Evolutionary conservation across 2,329 filamentous ascomycete species (phyloP).

Genomic region (Achaetomium macrosporum): DNA sequence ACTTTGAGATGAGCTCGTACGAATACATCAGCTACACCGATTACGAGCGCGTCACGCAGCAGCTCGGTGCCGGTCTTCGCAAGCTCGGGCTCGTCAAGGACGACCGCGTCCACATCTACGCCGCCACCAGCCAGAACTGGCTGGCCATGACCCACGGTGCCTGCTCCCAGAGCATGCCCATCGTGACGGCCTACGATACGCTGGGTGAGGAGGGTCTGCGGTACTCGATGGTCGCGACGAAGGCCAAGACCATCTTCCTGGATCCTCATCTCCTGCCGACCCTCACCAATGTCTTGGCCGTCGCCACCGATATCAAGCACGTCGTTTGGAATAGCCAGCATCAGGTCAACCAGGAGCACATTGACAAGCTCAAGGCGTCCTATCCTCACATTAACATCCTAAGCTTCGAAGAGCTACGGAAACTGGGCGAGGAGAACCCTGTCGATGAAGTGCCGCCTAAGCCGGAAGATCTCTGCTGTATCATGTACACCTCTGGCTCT

Average conservation of each 20-base stretch:
- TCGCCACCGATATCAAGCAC: conserved; percentile 44
- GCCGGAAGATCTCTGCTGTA: conserved; percentile 71
- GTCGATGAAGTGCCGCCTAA: conserved; percentile 63
- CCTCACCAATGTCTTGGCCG: conserved; percentile 47
- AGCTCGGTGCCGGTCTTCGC: conserved; percentile 64
- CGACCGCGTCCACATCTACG: conserved; percentile 75
- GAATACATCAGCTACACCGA: conserved; percentile 71
- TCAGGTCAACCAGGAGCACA: conserved; percentile 44
- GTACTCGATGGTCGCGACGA: conserved; percentile 68
- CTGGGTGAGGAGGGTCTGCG: conserved; percentile 69
- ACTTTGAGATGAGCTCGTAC: conserved; percentile 77
- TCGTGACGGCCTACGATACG: conserved; percentile 80
- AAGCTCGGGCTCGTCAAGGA: conserved; percentile 63
- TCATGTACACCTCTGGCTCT: conserved; percentile 69
- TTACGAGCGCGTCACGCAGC: conserved; percentile 64
- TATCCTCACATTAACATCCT: conserved; percentile 43
- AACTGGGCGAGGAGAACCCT: conserved; percentile 55
- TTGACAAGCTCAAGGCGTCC: conserved; percentile 45
- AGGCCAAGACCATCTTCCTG: conserved; percentile 65
- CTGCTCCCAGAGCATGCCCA: conserved; percentile 70
- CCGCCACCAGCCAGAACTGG: conserved; percentile 60
- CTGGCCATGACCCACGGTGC: conserved; percentile 46
- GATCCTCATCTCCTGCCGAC: conserved; percentile 64
- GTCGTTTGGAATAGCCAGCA: conserved; percentile 53
- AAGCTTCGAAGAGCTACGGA: conserved; percentile 46